Base-by-base conservation (phyloP, 805 yeast genomes). In the Candida xiaguanensis region DNA sequence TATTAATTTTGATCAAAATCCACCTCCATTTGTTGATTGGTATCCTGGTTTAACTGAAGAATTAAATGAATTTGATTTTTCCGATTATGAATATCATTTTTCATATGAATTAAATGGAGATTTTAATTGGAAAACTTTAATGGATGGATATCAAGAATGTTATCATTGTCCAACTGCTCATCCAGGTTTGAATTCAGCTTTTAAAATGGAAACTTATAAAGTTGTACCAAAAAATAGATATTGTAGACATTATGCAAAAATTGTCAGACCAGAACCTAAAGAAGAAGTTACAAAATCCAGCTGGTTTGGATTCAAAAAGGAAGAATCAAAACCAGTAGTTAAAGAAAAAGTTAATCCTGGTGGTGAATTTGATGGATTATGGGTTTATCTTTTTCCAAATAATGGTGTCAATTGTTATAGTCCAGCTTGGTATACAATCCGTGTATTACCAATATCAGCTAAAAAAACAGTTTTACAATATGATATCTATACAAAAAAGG, bases 151-250 rank as follows among this genome's bases (percentile, higher is more conserved):
- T 58, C 82, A 78, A 60, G 83, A 78, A 58, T 78, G 83, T 49
- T 78, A 78, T 59, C 84, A 78, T 55, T 78, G 83, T 55, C 83
- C 84, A 31, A 78, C 82, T 8, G 82, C 82, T 1, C 84, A 78
- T 48, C 82, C 82, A 4, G 82, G 82, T 14, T 61, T 78, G 43
- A 65, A 69, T 36, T 53, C 72, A 23, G 80, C 82, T 9, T 78
- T 78, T 61, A 70, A 61, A 48, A 78, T 78, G 81, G 78, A 74
- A 49, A 78, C 84, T n/a, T 78, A 78, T 56, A 74, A 75, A 46
- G 84, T 78, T 40, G 79, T 72, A 25, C 82, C 82, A 43, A 76
- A 72, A 58, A 65, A 65, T 26, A 70, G 76, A 51, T 76, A 76
- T 52, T 78, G 82, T 44, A 73, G 84, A 52, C 84, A 78, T 60